phyloP scores from a whole-genome alignment of 2,329 filamentous ascomycete species.

The Chaetomiaceae sp. region DNA sequence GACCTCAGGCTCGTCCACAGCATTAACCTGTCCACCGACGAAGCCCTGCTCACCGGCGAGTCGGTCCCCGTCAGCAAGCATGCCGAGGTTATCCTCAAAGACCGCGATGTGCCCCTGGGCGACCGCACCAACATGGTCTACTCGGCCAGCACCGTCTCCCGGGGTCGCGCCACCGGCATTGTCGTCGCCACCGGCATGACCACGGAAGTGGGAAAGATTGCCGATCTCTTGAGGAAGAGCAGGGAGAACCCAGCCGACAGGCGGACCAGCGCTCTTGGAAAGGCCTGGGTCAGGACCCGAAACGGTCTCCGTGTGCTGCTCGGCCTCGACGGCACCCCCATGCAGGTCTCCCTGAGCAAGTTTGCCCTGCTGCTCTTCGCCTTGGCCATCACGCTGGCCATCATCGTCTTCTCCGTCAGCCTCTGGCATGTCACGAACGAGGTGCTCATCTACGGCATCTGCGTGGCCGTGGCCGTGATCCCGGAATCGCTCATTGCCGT shows the following conservation, averaged over 20 bases:
- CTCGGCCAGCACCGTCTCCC: constrained; percentile 67
- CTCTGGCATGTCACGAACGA: constrained; percentile 45
- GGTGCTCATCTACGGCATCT: constrained; percentile 42
- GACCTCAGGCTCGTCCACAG: constrained; percentile 62
- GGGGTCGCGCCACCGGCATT: constrained; percentile 64
- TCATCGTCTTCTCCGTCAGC: constrained; percentile 40
- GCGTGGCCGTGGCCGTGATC: constrained; percentile 49
- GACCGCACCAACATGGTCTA: constrained; percentile 69
- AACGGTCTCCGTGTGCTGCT: constrained; percentile 38
- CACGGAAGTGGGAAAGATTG: constrained; percentile 55
- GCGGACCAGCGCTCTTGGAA: constrained; percentile 22
- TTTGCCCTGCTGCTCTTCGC: constrained; percentile 63
- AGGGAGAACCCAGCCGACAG: constrained; percentile 37
- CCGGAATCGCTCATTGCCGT: constrained; percentile 57
- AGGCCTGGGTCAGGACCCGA: constrained; percentile 24
- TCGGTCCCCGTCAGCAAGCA: constrained; percentile 65
- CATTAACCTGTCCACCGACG: constrained; percentile 73
- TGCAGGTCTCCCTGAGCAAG: constrained; percentile 64
- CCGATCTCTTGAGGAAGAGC: constrained; percentile 50
- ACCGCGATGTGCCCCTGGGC: constrained; percentile 56
- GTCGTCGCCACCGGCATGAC: constrained; percentile 64
- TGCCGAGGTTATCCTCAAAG: constrained; percentile 49
- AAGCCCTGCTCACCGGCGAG: constrained; percentile 70
- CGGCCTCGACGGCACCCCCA: constrained; percentile 56
- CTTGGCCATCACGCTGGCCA: constrained; percentile 44